Percentiles rank a stretch among this genome's conserved stretches.
phyloP scores from a whole-genome alignment of 2,329 filamentous ascomycete genomes.

The Cadophora sp. region DNA sequence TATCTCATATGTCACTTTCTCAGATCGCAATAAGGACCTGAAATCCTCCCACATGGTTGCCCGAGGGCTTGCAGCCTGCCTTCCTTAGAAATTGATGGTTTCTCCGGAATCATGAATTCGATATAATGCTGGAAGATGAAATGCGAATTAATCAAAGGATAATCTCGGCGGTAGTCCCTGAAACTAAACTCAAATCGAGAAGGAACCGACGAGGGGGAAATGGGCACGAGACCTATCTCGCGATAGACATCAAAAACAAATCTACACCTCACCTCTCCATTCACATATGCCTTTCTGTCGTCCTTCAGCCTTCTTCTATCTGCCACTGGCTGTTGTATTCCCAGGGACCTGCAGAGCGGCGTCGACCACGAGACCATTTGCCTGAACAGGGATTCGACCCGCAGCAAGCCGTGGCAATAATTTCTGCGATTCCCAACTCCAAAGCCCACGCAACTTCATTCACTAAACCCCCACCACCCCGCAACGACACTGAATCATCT shows the following conservation, averaged over 20 bases:
- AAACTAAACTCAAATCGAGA: conserved; percentile 1
- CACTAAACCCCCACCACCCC: conserved; percentile 5
- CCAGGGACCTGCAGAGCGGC: conserved; percentile 7
- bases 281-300: neutral
- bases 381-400: conserved; percentile 1
- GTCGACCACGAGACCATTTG: conserved; percentile 11
- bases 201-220: conserved; percentile 4
- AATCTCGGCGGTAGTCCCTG: conserved; percentile 4
- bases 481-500: neutral
- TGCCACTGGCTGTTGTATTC: conserved; percentile 1
- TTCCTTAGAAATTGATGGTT: neutral
- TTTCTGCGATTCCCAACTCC: neutral
- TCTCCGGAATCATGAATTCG: neutral
- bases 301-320: neutral
- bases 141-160: neutral
- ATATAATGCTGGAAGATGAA: neutral
- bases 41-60: too few species aligned
- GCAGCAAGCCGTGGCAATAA: conserved; percentile 7
- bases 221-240: conserved; percentile 12
- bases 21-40: too few species aligned
- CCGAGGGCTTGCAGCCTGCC: too few species aligned
- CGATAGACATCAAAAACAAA: conserved; percentile 6
- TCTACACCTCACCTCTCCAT: neutral
- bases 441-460: neutral
- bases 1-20: too few species aligned